Evolutionary conservation across 2,329 filamentous ascomycete genomes (phyloP), one percentile per base, ranked within the genome.

Genomic region (Trichoderma gracile): DNA sequence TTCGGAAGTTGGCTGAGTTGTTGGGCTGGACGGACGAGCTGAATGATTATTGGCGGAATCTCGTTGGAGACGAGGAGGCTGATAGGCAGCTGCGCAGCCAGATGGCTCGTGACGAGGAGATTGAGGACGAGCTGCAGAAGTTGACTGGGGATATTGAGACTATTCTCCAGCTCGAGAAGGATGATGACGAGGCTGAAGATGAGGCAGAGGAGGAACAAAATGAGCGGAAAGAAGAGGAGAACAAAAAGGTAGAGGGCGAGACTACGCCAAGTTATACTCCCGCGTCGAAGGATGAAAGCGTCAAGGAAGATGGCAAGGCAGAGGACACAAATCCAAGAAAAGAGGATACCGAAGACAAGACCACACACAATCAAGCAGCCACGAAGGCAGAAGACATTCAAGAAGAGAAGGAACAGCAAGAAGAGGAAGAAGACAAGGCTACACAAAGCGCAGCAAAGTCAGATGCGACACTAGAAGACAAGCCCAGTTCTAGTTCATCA

Each of bases 21-120:
- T 82, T 96, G 49, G 94, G 93, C 0, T 99, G 95, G 95, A 77
- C 84, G 9, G 86, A 92, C 2, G 94, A 98, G 73, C 80, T 99
- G 17, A 92, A 97, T 73, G 76, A 74, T 3, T 71, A 91, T 59
- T 98, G 93, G 93, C 81, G 86, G 23, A 77, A 79, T 52, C 84
- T 89, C 0, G 89, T 90, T 8, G 86, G 90, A 4, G 79, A 87
- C 25, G 79, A 84, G 67, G 81, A 86, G 70, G 83, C 84, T 23
- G 79, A 79, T 69, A 81, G 78, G 66, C 83, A 84, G 71, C 69
- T 79, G 65, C 63, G 66, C 12, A 72, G 70, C 14, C 70, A 72
- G 30, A 77, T 72, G 45, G 72, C 71, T 10, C 70, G 68, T 7
- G 69, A 72, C 8, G 68, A 70, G 27, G 76, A 76, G 61, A 70